Percentiles rank a stretch among this genome's conserved stretches.
Evolutionary conservation across 495 filamentous ascomycete species (phyloP).

Genomic region (Penicillium macrosclerotiorum): DNA sequence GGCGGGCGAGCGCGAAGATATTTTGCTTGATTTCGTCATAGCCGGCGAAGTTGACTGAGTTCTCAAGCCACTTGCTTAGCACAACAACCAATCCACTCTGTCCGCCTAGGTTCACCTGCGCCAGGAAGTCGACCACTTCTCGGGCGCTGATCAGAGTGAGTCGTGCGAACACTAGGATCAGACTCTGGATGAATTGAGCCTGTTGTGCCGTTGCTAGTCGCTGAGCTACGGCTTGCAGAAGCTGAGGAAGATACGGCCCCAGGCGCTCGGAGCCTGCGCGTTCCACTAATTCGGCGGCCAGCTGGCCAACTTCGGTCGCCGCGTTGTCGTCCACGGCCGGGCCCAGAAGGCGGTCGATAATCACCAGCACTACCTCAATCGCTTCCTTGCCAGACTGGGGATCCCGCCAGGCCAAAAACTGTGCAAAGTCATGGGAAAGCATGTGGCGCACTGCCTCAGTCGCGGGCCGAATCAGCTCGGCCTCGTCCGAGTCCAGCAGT

Average conservation of each 20-base stretch:
- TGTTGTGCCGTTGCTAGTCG: slow-evolving; percentile 76
- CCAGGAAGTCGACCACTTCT: slow-evolving; percentile 89
- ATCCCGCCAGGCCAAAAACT: slow-evolving; percentile 78
- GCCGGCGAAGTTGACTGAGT: slow-evolving; percentile 91
- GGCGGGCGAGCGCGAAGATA: slow-evolving; percentile 84
- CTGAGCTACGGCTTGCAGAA: slow-evolving; percentile 88
- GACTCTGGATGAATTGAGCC: slow-evolving; percentile 82
- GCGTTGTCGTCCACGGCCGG: slow-evolving; percentile 81
- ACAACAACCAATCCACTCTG: slow-evolving; percentile 81
- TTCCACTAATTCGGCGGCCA: slow-evolving; percentile 93
- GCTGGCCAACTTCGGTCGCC: slow-evolving; percentile 91
- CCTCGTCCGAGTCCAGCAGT: slow-evolving; percentile 74
- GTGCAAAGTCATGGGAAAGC: slow-evolving; percentile 79
- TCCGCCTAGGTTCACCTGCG: slow-evolving; percentile 70
- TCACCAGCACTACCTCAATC: slow-evolving; percentile 81
- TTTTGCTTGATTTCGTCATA: slow-evolving; percentile 97
- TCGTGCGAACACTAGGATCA: slow-evolving; percentile 93
- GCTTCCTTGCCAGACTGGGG: slow-evolving; percentile 72
- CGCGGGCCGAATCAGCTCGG: slow-evolving; percentile 82
- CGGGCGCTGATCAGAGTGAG: slow-evolving; percentile 78
- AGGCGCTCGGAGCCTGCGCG: slow-evolving; percentile 85
- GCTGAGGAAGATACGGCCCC: slow-evolving; percentile 82
- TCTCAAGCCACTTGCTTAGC: slow-evolving; percentile 91
- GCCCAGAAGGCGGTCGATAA: slow-evolving; percentile 89
- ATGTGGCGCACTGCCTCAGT: slow-evolving; percentile 84